Base-by-base conservation (phyloP, 2,329 filamentous ascomycete species). In the Mollisia scopiformis region DNA sequence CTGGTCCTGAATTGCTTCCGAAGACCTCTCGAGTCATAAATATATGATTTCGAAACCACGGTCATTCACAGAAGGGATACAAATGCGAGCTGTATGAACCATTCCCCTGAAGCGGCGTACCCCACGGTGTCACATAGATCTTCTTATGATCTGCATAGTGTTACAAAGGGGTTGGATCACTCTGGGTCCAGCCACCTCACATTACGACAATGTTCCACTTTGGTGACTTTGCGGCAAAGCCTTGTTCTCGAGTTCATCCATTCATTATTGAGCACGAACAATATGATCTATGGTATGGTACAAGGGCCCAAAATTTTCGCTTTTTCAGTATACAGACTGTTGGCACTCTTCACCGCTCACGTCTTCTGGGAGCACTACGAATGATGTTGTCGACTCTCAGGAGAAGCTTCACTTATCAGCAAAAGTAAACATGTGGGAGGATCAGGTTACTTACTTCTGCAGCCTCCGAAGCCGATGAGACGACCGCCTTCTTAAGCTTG, bases 351-450 rank as follows among this genome's bases (percentile, higher is more conserved):
- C 90, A 88, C 70, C 91, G 85, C 76, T 94, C 90, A 65, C 92
- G 84, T 79, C 85, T 88, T 75, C 95, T 84, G 56, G 95, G 95
- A 55, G 95, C 95, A 55, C 92, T 91, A 64, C 94, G 89, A 75
- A 99, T 98, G 76, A 99, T 99, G 77, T 98, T 95, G 80, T 99
- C 95, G 55, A 99, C 95, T 74, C 95, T 87, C 67, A 99, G 82
- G 65, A 99, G 84, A 67, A 98, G 82, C 91, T 94, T 59, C 51
- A 57, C 41, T 33, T 13, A 58, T 79, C 69, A 79, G 75, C 58
- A 69, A 57, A 51, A 46, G 61, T 61, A 51, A 53, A 19, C 35
- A 60, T 21, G 27, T 23, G n/a, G 13, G 43, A 19, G 50, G 25
- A 57, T 35, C 30, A n/a, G 55, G 14, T 7, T 25, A 75, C 88